A percentile compares a stretch with the other conserved stretches of the same genome.
phyloP scores from a whole-genome alignment of 2,329 filamentous ascomycete species.

The Juglanconis oblonga region DNA sequence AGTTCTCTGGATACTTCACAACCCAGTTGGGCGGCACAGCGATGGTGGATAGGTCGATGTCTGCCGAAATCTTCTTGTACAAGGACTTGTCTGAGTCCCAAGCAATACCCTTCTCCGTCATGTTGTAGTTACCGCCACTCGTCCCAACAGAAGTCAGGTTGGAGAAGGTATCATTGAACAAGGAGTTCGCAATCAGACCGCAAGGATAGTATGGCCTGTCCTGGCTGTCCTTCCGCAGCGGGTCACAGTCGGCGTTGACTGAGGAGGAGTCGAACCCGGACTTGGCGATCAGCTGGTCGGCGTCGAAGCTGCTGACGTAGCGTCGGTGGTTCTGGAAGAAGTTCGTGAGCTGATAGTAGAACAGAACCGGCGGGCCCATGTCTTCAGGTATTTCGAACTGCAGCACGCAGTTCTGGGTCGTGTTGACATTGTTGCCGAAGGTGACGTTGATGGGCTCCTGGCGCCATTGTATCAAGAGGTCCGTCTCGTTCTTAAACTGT shows the following conservation, averaged over 20 bases:
- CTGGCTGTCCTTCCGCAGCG: slow-evolving; percentile 55
- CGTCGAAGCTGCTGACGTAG: slow-evolving; percentile 87
- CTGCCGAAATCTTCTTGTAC: slow-evolving; percentile 59
- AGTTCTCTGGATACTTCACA: slow-evolving; percentile 65
- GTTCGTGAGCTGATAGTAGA: slow-evolving; percentile 95
- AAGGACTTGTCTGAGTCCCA: slow-evolving; percentile 82
- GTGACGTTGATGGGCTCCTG: slow-evolving; percentile 38
- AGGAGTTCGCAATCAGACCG: slow-evolving; percentile 91
- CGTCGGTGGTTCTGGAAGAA: slow-evolving; percentile 99
- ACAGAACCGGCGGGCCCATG: slow-evolving; percentile 76
- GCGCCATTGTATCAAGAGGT: slow-evolving; percentile 40
- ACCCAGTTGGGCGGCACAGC: slow-evolving; percentile 86
- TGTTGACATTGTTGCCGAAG: slow-evolving; percentile 35
- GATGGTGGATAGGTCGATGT: slow-evolving; percentile 64
- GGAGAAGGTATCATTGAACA: slow-evolving; percentile 90
- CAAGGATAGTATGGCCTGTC: slow-evolving; percentile 85
- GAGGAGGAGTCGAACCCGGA: slow-evolving; percentile 60
- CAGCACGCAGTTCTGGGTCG: slow-evolving; percentile 63
- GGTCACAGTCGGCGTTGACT: slow-evolving; percentile 68
- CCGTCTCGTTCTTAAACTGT: slow-evolving; percentile 64
- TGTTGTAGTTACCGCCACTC: slow-evolving; percentile 58
- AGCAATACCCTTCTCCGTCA: slow-evolving; percentile 78
- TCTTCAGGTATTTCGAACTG: slow-evolving; percentile 76
- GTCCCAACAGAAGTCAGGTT: slow-evolving; percentile 61
- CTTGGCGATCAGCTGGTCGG: slow-evolving; percentile 74